A percentile compares a stretch with the other conserved stretches of the same genome.
phyloP scores from a whole-genome alignment of 2,329 filamentous ascomycete genomes.

The Ceratocystis destructans region DNA sequence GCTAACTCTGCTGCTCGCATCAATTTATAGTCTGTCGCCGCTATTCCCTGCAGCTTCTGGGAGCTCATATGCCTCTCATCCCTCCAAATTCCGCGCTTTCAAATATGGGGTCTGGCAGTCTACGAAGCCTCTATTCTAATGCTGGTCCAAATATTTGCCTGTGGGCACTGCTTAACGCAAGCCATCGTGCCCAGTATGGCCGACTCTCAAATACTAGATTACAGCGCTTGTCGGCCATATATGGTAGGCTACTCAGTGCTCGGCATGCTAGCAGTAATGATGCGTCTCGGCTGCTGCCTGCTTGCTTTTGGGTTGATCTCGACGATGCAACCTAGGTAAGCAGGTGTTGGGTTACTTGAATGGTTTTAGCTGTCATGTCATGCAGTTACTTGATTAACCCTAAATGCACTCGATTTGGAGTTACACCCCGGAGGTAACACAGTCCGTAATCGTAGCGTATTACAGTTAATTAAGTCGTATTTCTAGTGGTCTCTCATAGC shows the following conservation, averaged over 20 bases:
- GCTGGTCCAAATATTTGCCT: neutral
- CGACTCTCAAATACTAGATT: neutral
- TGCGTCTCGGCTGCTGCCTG: neutral
- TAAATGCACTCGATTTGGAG: too few relatives aligned
- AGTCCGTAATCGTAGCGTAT: too few relatives aligned
- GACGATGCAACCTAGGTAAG: neutral
- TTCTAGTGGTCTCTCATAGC: too few relatives aligned
- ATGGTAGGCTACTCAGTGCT: neutral
- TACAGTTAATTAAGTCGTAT: too few relatives aligned
- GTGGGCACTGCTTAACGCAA: neutral
- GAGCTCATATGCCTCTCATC: constrained; percentile 2
- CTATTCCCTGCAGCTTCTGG: constrained; percentile 2
- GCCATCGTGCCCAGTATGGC: neutral
- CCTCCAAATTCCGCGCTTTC: neutral
- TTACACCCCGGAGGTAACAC: too few relatives aligned
- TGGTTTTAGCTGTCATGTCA: neutral
- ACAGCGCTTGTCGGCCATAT: neutral
- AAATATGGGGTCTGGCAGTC: neutral
- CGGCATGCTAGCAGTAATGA: neutral
- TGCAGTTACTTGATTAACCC: neutral
- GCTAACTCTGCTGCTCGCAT: neutral
- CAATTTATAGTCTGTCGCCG: neutral
- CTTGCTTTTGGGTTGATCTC: neutral
- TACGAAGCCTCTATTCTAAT: neutral
- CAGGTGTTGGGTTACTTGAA: neutral